Evolutionary conservation across 2,329 filamentous ascomycete genomes (phyloP).

Genomic region (Pyrenochaeta sp.): DNA sequence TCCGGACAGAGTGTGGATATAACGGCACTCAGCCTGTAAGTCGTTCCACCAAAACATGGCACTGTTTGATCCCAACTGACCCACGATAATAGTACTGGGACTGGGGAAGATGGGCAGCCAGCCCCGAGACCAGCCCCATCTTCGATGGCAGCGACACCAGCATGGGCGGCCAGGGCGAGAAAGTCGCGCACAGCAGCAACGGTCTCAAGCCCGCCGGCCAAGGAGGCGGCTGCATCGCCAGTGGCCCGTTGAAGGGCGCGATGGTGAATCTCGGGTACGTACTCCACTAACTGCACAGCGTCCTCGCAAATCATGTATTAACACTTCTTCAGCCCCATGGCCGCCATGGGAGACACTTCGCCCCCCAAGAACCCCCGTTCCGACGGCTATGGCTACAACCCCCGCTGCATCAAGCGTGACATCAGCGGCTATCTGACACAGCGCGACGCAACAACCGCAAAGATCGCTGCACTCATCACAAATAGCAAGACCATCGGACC

Average conservation of each 20-base stretch:
- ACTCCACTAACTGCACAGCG: not conserved
- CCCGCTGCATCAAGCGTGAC: constrained; percentile 52
- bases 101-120: constrained; percentile 57
- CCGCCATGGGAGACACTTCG: constrained; percentile 26
- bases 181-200: constrained; percentile 35
- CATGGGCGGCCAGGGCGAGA: constrained; percentile 56
- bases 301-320: constrained; percentile 2
- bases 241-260: constrained; percentile 58
- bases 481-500: constrained; percentile 36
- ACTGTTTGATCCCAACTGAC: too few species aligned
- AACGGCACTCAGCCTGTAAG: constrained; percentile 50
- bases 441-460: constrained; percentile 35
- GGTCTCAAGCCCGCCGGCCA: constrained; percentile 54
- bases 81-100: constrained; percentile 57
- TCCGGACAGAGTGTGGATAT: constrained; percentile 54
- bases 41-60: too few species aligned
- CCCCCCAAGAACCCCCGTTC: constrained; percentile 49
- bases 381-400: constrained; percentile 46
- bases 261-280: constrained; percentile 40
- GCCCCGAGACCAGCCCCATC: constrained; percentile 58
- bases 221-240: constrained; percentile 63
- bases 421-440: constrained; percentile 40
- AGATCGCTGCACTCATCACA: constrained; percentile 38
- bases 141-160: constrained; percentile 64
- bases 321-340: constrained; percentile 26